Evolutionary conservation across 78 protist genomes (phyloP), one percentile per base, ranked within the genome.

Genomic region (Dictyostelium brefeldianum): DNA sequence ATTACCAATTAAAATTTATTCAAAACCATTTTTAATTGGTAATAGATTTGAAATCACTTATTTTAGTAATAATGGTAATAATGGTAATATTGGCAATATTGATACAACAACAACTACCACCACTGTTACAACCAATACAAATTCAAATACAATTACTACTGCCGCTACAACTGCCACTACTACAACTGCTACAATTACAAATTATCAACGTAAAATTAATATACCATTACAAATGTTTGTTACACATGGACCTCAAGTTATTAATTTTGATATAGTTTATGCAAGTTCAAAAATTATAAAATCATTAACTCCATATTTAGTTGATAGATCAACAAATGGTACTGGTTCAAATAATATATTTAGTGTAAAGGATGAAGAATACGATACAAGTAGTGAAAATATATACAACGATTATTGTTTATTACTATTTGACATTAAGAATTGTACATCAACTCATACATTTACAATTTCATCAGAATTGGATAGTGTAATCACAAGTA

Each of bases 391-490:
- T 17, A 22, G 43, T 29, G 80, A 74, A 10, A 75, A 64, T 43
- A 87, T 70, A 17, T n/a, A 31, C 17, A 77, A 74, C 22, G 93
- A 87, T 25, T 73, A 87, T 65, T 87, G 93, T 77, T 25, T 87
- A 15, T 65, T 87, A 36, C 25, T 87, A 65, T 87, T 87, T 65
- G 93, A 87, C 48, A 77, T 87, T 51, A 77, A 31, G 51, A 87
- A 87, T 65, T 59, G 57, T 22, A 77, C 70, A 9, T 87, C 93
- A 43, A 87, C 93, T 11, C 93, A 87, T 64, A 53, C 93, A 59
- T 87, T 87, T 31, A 77, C 79, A 78, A 54, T 78, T 20, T 51
- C 51, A 17, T 54, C 65, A 54, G 22, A 77, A 36, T 77, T 50
- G 51, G 41, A 46, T 41, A 43, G 43, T 22, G 29, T 29, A 14